A percentile compares a stretch with the other conserved stretches of the same genome.
Conservation (phyloP, 257 asterid species). For the Solanum peruvianum region DNA sequence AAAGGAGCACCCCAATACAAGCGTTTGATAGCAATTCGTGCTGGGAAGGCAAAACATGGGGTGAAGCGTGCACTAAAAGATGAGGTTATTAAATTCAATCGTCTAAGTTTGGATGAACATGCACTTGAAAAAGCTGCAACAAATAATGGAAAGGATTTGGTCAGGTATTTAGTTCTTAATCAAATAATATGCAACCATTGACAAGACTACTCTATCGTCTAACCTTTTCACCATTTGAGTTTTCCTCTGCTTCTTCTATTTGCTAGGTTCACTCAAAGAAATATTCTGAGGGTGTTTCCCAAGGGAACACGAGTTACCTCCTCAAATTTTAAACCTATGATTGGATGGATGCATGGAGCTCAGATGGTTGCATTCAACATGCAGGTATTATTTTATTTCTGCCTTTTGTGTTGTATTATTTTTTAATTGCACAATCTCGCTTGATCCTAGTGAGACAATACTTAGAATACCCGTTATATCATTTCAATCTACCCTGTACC, state of each 20-base stretch:
- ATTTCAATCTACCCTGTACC: neutral
- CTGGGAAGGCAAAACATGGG: conserved; percentile 66
- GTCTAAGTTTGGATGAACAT: conserved; percentile 76
- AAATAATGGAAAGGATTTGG: conserved; percentile 15
- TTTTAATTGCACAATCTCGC: neutral
- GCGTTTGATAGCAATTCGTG: conserved; percentile 71
- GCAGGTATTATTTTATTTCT: conserved; percentile 46
- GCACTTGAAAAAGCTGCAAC: conserved; percentile 61
- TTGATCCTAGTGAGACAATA: neutral
- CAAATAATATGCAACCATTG: neutral
- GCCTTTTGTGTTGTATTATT: neutral
- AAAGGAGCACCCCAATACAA: conserved; percentile 37
- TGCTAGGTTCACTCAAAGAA: conserved; percentile 68
- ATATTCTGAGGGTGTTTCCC: conserved; percentile 70
- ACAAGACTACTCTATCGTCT: neutral
- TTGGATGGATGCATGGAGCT: conserved; percentile 96
- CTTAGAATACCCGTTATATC: neutral
- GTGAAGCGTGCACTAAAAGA: conserved; percentile 45
- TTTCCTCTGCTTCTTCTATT: neutral
- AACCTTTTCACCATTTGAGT: neutral
- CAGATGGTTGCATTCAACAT: conserved; percentile 96
- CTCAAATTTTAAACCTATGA: conserved; percentile 61
- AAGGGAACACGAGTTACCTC: conserved; percentile 88
- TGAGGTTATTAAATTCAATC: conserved; percentile 36
- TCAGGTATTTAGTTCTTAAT: conserved; percentile 1